Conservation (phyloP, 2,329 filamentous ascomycete genomes). For the Leptodontidium sp. region DNA sequence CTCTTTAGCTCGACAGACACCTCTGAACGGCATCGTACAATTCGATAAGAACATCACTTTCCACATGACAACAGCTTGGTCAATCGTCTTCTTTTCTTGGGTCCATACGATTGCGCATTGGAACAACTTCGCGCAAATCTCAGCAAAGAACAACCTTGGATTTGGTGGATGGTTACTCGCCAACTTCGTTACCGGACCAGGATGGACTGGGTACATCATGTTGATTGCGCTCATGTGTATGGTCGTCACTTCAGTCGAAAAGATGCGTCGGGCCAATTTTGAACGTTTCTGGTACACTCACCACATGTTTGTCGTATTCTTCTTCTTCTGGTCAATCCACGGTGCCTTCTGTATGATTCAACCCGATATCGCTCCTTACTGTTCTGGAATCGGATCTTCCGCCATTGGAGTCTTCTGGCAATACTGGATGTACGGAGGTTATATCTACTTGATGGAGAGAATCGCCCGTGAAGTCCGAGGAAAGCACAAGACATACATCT, state of each 20-base stretch:
- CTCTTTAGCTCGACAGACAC: constrained; percentile 80
- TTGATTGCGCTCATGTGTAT: constrained; percentile 80
- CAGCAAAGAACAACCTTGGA: constrained; percentile 77
- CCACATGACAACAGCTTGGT: constrained; percentile 86
- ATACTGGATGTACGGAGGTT: constrained; percentile 87
- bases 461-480: constrained; percentile 81
- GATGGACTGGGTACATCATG: constrained; percentile 90
- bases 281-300: constrained; percentile 93
- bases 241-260: constrained; percentile 79
- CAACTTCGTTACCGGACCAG: constrained; percentile 81
- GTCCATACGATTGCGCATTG: constrained; percentile 87
- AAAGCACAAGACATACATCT: constrained; percentile 84
- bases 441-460: constrained; percentile 81
- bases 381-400: constrained; percentile 69
- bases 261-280: constrained; percentile 80
- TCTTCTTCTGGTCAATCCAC: constrained; percentile 90
- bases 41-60: constrained; percentile 92
- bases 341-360: constrained; percentile 92
- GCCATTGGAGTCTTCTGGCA: constrained; percentile 85
- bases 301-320: constrained; percentile 88
- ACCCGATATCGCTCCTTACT: constrained; percentile 81
- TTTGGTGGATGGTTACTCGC: constrained; percentile 80
- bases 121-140: constrained; percentile 84
- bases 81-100: constrained; percentile 88
- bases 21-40: constrained; percentile 85